A percentile compares a stretch with the other conserved stretches of the same genome.
These are phyloP conservation scores for Brassica balearica DNA, from an alignment of 441 rosid genomes.

Conservation along the genomic window DNA sequence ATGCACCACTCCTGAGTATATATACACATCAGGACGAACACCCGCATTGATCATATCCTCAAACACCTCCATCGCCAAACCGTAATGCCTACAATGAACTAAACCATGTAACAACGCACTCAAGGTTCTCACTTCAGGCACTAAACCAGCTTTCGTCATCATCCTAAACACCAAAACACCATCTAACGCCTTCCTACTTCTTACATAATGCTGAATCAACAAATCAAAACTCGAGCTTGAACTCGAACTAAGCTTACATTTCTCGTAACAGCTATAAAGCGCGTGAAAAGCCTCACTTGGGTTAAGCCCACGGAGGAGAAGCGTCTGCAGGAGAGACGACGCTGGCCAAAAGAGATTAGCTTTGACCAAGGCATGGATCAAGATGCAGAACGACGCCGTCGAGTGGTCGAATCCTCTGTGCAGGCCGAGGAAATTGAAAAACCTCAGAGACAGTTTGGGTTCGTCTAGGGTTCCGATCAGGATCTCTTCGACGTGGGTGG, in stretches of 20 bases:
- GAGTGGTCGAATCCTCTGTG: conserved; percentile 78
- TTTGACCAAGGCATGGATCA: conserved; percentile 71
- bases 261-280: conserved; percentile 53
- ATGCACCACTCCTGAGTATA: conserved; percentile 61
- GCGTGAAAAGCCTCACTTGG: conserved; percentile 63
- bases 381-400: conserved; percentile 70
- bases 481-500: conserved; percentile 70
- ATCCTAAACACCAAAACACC: conserved; percentile 61
- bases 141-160: conserved; percentile 60
- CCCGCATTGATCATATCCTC: conserved; percentile 58
- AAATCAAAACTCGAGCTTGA: conserved; percentile 80
- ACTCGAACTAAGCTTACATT: conserved; percentile 53
- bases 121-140: conserved; percentile 78
- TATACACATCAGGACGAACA: conserved; percentile 60
- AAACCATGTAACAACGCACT: conserved; percentile 69
- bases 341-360: conserved; percentile 82
- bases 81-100: conserved; percentile 59
- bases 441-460: conserved; percentile 73
- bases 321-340: conserved; percentile 79
- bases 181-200: conserved; percentile 62
- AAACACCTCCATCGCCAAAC: conserved; percentile 63
- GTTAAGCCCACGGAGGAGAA: conserved; percentile 64
- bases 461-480: conserved; percentile 66
- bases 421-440: conserved; percentile 88
- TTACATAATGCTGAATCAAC: conserved; percentile 75